Conservation (phyloP, 2,329 filamentous ascomycete genomes). For the Hirsutella minnesotensis region DNA sequence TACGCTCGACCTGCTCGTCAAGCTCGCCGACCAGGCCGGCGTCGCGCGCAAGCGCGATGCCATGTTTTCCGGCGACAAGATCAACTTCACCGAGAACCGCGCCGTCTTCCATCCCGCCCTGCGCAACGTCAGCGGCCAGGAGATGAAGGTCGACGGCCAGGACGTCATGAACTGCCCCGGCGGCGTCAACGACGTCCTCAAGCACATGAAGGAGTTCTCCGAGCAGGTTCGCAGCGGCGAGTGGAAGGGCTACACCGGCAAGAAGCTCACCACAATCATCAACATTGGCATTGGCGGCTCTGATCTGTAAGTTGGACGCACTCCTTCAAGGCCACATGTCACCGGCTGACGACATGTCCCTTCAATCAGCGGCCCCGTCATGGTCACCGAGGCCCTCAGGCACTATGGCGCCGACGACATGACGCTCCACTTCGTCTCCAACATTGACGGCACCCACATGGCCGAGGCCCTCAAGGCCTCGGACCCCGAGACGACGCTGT, state of each 20-base stretch:
- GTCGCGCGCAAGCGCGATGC: conserved; percentile 89
- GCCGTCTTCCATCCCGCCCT: conserved; percentile 94
- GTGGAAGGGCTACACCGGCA: conserved; percentile 96
- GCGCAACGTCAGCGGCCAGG: conserved; percentile 77
- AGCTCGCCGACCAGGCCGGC: conserved; percentile 84
- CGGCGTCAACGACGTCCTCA: conserved; percentile 78
- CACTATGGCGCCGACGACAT: conserved; percentile 77
- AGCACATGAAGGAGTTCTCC: conserved; percentile 98
- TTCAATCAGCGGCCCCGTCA: conserved; percentile 75
- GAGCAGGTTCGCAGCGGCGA: conserved; percentile 87
- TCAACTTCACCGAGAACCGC: conserved; percentile 97
- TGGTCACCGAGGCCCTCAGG: conserved; percentile 97
- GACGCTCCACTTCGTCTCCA: conserved; percentile 96
- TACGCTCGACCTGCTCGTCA: conserved; percentile 73
- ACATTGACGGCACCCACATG: conserved; percentile 98
- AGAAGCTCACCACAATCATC: conserved; percentile 92
- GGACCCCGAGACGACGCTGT: conserved; percentile 95
- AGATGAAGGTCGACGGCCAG: conserved; percentile 74
- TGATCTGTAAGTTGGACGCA: conserved; percentile 80
- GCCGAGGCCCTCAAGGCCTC: conserved; percentile 82
- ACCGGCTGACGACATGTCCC: background rate
- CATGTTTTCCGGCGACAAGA: conserved; percentile 96
- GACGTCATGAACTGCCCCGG: conserved; percentile 86
- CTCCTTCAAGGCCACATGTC: no score
- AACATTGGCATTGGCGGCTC: conserved; percentile 98